phyloP scores from a whole-genome alignment of 2,329 filamentous ascomycete species.

The Xylaria sp. region DNA sequence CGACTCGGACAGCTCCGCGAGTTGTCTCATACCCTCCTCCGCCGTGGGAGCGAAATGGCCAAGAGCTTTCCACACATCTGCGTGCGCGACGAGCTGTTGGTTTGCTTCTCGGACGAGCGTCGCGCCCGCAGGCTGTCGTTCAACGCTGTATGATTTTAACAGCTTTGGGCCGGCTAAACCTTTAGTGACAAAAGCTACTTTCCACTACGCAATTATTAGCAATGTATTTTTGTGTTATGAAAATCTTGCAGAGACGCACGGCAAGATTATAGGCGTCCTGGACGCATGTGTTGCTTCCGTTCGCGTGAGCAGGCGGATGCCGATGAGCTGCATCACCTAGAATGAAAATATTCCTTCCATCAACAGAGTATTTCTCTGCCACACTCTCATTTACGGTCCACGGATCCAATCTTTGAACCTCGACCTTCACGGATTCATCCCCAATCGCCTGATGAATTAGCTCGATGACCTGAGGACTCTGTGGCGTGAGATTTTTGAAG shows the following conservation, averaged over 20 bases:
- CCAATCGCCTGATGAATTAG: slow-evolving; percentile 58
- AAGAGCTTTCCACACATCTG: slow-evolving; percentile 57
- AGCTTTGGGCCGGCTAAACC: slow-evolving; percentile 53
- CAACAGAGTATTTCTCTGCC: slow-evolving; percentile 65
- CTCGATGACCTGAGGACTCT: slow-evolving; percentile 31
- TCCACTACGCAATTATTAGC: slow-evolving; percentile 55
- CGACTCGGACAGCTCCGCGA: slow-evolving; percentile 52
- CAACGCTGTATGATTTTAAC: slow-evolving; percentile 57
- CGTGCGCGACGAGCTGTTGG: slow-evolving; percentile 65
- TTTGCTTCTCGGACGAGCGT: slow-evolving; percentile 64
- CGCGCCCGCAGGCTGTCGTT: slow-evolving; percentile 62
- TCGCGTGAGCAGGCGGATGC: slow-evolving; percentile 67
- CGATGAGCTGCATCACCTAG: slow-evolving; percentile 69
- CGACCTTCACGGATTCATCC: slow-evolving; percentile 57
- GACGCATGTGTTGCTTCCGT: slow-evolving; percentile 69
- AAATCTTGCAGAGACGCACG: slow-evolving; percentile 17
- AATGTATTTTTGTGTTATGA: neutral
- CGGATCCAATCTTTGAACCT: slow-evolving; percentile 65
- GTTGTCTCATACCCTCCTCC: slow-evolving; percentile 51
- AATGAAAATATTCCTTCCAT: slow-evolving; percentile 62
- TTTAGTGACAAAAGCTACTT: slow-evolving; percentile 60
- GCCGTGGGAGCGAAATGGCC: slow-evolving; percentile 55
- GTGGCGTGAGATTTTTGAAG: slow-evolving; percentile 28
- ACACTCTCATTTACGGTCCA: slow-evolving; percentile 73
- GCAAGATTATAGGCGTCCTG: slow-evolving; percentile 67